phyloP scores from a whole-genome alignment of 768 basidiomycete genomes.

The Termitomyces sp. region DNA sequence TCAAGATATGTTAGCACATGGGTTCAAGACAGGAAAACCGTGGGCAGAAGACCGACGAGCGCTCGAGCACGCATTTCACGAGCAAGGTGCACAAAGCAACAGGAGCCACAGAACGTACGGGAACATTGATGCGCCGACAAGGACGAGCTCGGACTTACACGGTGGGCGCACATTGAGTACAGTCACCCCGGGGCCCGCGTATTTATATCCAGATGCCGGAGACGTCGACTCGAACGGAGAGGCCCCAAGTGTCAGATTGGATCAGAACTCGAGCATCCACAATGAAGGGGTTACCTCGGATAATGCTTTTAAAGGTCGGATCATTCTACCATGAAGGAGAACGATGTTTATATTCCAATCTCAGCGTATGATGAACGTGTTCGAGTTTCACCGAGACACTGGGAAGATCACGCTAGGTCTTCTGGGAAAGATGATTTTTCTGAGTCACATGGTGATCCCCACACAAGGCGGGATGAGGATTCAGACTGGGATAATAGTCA shows the following conservation, averaged over 20 bases:
- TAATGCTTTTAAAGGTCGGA: background rate
- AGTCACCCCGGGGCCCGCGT: background rate
- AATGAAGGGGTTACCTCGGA: background rate
- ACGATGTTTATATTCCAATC: background rate
- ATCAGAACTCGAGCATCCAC: background rate
- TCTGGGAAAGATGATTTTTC: background rate
- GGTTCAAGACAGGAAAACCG: constrained; percentile 21
- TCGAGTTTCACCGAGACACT: background rate
- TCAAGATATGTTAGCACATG: constrained; percentile 23
- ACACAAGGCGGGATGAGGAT: background rate
- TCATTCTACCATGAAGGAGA: background rate
- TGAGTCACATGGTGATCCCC: background rate
- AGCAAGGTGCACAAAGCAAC: constrained; percentile 1
- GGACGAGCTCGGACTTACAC: background rate
- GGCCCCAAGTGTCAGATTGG: background rate
- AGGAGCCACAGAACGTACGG: background rate
- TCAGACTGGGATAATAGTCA: background rate
- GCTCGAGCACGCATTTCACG: constrained; percentile 19
- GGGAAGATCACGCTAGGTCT: background rate
- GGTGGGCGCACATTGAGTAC: background rate
- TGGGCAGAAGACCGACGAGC: constrained; percentile 24
- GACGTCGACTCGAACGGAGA: background rate
- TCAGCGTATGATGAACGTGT: background rate
- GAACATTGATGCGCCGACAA: background rate
- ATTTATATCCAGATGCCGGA: background rate